phyloP scores from a whole-genome alignment of 345 rosid species.

The Raphanus raphanistrum region DNA sequence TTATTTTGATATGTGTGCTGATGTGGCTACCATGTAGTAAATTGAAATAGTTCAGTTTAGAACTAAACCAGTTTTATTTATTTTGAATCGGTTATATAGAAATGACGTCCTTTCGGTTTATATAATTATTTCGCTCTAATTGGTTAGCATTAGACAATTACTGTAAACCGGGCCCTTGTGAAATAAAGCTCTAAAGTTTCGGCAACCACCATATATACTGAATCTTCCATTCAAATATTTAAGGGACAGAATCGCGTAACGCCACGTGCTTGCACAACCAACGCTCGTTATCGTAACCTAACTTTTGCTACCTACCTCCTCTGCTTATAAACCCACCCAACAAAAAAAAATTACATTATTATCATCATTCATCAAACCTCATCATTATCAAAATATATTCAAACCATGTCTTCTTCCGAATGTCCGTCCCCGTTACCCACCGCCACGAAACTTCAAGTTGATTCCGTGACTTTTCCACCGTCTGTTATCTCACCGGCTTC shows the following conservation, averaged over 20 bases:
- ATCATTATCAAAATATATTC: not conserved
- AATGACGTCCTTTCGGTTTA: no score
- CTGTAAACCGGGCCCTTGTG: not conserved
- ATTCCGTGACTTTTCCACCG: slow-evolving; percentile 54
- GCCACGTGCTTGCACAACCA: not conserved
- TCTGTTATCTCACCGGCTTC: slow-evolving; percentile 70
- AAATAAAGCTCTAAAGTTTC: not conserved
- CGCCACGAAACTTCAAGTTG: slow-evolving; percentile 48
- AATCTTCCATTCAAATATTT: slow-evolving; percentile 12
- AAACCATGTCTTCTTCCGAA: slow-evolving; percentile 22
- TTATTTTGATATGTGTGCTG: no score
- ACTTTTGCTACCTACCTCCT: slow-evolving; percentile 32
- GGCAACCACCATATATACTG: slow-evolving; percentile 7
- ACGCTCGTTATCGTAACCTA: not conserved
- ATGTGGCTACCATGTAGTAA: no score
- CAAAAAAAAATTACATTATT: no score
- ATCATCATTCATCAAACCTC: not conserved
- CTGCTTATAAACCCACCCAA: slow-evolving; percentile 1
- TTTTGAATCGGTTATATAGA: no score
- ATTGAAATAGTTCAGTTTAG: no score
- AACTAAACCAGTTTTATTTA: no score
- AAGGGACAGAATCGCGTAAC: not conserved
- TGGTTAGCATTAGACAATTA: not conserved
- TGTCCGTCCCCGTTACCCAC: slow-evolving; percentile 21
- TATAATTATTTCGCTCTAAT: no score